Conservation (phyloP, 768 basidiomycete genomes). For the button mushroom (Agaricus bisporus) region DNA sequence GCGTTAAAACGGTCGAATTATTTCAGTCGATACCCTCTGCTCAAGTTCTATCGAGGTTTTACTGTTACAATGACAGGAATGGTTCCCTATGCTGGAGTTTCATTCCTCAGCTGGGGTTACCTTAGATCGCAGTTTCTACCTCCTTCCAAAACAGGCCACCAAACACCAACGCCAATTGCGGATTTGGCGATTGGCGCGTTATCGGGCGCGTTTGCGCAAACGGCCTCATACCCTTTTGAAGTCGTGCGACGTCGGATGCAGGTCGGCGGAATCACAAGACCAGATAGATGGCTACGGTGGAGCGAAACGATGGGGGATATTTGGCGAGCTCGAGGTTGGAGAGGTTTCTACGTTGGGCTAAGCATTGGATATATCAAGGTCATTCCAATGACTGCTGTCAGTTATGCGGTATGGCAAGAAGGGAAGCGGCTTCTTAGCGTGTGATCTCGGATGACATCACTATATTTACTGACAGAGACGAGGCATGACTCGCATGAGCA, state of each 20-base stretch:
- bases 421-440: constrained; percentile 52
- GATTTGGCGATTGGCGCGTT: constrained; percentile 83
- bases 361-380: constrained; percentile 92
- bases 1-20: constrained; percentile 19
- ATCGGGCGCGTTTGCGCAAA: constrained; percentile 82
- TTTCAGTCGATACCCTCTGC: constrained; percentile 62
- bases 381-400: constrained; percentile 93
- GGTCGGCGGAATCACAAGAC: constrained; percentile 79
- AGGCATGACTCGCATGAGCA: too few relatives aligned
- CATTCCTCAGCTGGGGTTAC: constrained; percentile 89
- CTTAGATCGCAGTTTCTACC: constrained; percentile 57
- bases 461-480: background rate
- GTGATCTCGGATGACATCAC: constrained; percentile 16
- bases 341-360: constrained; percentile 89
- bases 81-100: constrained; percentile 92
- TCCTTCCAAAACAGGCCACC: constrained; percentile 27
- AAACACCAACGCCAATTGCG: constrained; percentile 38
- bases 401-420: constrained; percentile 87
- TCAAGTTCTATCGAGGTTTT: constrained; percentile 98
- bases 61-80: constrained; percentile 88
- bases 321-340: constrained; percentile 65
- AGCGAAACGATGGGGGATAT: constrained; percentile 69
- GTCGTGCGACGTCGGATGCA: constrained; percentile 91
- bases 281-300: constrained; percentile 74
- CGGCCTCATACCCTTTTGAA: constrained; percentile 92